These are phyloP conservation scores for Mycena filopes DNA, from an alignment of 768 basidiomycete species.

Conservation along the genomic window DNA sequence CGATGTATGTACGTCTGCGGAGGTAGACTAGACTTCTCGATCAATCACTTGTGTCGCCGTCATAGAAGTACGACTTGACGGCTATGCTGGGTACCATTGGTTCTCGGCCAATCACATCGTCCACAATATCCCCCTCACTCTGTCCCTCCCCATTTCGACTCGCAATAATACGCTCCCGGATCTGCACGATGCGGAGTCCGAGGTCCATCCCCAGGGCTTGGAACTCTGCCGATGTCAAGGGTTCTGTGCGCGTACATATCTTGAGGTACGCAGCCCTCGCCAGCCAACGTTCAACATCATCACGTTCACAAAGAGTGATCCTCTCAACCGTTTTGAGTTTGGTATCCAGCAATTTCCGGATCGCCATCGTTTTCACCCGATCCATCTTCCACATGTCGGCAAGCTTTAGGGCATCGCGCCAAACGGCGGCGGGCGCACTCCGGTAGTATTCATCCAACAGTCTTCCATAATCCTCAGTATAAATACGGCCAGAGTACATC, in stretches of 20 bases:
- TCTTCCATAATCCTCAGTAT: background rate
- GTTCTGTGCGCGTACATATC: slow-evolving; percentile 17
- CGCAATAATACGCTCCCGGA: slow-evolving; percentile 11
- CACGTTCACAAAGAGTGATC: slow-evolving; percentile 15
- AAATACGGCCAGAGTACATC: background rate
- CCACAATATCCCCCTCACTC: slow-evolving; percentile 2
- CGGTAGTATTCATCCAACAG: background rate
- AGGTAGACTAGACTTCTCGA: too few relatives aligned
- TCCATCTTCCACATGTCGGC: slow-evolving; percentile 21
- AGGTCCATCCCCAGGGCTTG: slow-evolving; percentile 19
- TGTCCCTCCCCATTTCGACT: background rate
- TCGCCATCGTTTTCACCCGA: background rate
- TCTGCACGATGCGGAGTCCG: slow-evolving; percentile 21
- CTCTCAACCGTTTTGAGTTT: slow-evolving; percentile 6
- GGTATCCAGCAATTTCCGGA: background rate
- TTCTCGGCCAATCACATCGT: slow-evolving; percentile 7
- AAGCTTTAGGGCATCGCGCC: slow-evolving; percentile 21
- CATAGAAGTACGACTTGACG: too few relatives aligned
- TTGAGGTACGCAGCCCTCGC: slow-evolving; percentile 12
- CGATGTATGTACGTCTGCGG: too few relatives aligned
- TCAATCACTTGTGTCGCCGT: too few relatives aligned
- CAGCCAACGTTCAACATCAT: background rate
- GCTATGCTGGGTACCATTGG: background rate
- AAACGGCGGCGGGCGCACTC: background rate
- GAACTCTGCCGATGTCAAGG: slow-evolving; percentile 11